Percentiles rank a stretch among this genome's conserved stretches.
These are phyloP conservation scores for Ceratopteris richardii DNA, from an alignment of 75 land plant genomes.

Conservation along the genomic window DNA sequence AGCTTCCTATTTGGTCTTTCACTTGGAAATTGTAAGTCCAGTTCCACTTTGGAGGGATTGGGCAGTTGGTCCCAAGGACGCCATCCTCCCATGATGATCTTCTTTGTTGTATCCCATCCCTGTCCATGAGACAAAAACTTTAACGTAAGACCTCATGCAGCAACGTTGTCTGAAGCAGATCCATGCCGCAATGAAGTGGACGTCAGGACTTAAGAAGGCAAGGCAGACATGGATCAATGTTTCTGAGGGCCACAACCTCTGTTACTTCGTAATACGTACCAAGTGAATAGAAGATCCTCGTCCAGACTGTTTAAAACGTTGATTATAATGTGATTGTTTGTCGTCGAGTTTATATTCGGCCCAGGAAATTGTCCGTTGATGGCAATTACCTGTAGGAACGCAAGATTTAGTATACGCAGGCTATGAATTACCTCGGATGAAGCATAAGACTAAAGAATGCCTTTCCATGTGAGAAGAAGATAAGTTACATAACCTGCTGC, in stretches of 20 bases:
- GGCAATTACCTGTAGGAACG: constrained; percentile 68
- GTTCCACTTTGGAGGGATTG: constrained; percentile 63
- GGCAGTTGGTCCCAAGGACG: constrained; percentile 76
- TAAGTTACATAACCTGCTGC: constrained; percentile 59
- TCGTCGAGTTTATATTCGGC: constrained; percentile 57
- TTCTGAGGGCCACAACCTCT: too few species aligned
- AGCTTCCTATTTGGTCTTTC: constrained; percentile 92
- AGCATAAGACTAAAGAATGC: too few species aligned
- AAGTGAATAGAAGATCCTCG: constrained; percentile 67
- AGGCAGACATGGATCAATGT: too few species aligned
- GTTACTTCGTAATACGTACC: constrained; percentile 53
- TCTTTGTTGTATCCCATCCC: constrained; percentile 65
- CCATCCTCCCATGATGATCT: constrained; percentile 87
- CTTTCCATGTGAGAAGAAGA: too few species aligned
- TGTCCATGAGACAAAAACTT: too few species aligned
- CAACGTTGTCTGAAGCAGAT: too few species aligned
- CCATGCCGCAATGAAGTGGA: too few species aligned
- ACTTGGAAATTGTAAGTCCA: constrained; percentile 86
- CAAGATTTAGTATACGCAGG: too few species aligned
- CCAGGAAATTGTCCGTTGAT: constrained; percentile 84
- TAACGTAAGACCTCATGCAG: too few species aligned
- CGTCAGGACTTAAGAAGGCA: too few species aligned
- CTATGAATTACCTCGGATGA: too few species aligned
- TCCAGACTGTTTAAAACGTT: constrained; percentile 68
- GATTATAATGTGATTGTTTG: constrained; percentile 64